These are phyloP conservation scores for Metarhizium guizhouense DNA, from an alignment of 2,329 filamentous ascomycete species.

Conservation along the genomic window DNA sequence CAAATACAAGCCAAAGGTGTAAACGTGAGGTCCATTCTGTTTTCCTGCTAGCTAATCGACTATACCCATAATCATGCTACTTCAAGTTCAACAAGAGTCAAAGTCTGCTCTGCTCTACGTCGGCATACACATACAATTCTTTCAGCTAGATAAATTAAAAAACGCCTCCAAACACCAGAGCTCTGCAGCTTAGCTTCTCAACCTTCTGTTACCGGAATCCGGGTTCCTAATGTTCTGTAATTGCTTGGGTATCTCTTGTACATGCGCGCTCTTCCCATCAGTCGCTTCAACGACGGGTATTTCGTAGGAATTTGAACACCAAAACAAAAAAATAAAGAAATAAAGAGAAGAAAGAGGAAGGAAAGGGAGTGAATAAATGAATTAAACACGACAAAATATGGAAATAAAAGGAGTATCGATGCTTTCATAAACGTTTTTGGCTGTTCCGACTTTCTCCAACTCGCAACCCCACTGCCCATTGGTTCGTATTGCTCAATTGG, in stretches of 20 bases:
- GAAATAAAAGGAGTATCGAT: neutral
- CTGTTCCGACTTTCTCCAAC: no score
- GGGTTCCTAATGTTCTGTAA: neutral
- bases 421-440: no score
- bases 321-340: conserved; percentile 1
- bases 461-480: no score
- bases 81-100: neutral
- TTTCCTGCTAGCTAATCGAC: neutral
- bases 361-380: neutral
- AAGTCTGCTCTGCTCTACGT: neutral
- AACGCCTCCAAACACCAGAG: conserved; percentile 7
- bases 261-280: neutral
- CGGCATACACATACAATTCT: neutral
- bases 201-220: conserved; percentile 1
- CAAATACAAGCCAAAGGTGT: no score
- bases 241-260: conserved; percentile 10
- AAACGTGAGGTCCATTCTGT: neutral
- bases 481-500: no score
- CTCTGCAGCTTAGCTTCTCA: conserved; percentile 2
- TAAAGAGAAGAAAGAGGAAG: neutral
- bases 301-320: neutral
- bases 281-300: conserved; percentile 6
- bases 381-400: neutral
- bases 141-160: neutral
- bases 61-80: neutral